Conservation (phyloP, 306 rosid species). For the Begonia peltatifolia region DNA sequence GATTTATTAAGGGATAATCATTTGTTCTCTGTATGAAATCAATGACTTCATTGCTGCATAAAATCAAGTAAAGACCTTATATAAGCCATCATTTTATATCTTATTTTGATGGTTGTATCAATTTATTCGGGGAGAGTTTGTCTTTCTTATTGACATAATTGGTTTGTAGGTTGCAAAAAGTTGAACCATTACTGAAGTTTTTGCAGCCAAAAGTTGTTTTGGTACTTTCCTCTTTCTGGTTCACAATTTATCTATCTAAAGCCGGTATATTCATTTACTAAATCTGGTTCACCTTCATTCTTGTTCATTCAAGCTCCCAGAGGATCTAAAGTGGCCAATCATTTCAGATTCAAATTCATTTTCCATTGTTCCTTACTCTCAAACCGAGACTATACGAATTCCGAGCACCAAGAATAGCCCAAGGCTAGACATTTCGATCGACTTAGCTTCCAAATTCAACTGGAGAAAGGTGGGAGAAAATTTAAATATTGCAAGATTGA, state of each 20-base stretch:
- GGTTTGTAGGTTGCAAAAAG: conserved; percentile 36
- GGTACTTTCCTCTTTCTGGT: conserved; percentile 28
- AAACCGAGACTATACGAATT: conserved; percentile 30
- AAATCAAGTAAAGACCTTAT: too few relatives aligned
- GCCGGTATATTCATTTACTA: conserved; percentile 1
- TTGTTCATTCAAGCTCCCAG: conserved; percentile 36
- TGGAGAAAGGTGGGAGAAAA: conserved; percentile 42
- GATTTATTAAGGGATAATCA: too few relatives aligned
- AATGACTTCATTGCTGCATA: too few relatives aligned
- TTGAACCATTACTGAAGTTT: conserved; percentile 38
- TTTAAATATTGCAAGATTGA: conserved; percentile 37
- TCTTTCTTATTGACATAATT: conserved; percentile 3
- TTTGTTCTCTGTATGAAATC: too few relatives aligned
- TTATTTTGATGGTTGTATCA: not conserved
- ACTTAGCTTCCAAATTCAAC: conserved; percentile 47
- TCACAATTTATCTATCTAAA: not conserved
- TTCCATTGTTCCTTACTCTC: conserved; percentile 32
- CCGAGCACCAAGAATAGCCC: conserved; percentile 29
- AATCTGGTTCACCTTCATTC: conserved; percentile 1
- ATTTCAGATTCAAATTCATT: conserved; percentile 23
- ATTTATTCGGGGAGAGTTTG: not conserved
- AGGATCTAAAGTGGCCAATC: conserved; percentile 27
- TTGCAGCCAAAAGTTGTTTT: conserved; percentile 51
- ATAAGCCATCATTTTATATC: too few relatives aligned
- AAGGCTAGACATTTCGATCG: conserved; percentile 37